phyloP scores from a whole-genome alignment of 805 yeast species.

The Sungouiella thailandica region DNA sequence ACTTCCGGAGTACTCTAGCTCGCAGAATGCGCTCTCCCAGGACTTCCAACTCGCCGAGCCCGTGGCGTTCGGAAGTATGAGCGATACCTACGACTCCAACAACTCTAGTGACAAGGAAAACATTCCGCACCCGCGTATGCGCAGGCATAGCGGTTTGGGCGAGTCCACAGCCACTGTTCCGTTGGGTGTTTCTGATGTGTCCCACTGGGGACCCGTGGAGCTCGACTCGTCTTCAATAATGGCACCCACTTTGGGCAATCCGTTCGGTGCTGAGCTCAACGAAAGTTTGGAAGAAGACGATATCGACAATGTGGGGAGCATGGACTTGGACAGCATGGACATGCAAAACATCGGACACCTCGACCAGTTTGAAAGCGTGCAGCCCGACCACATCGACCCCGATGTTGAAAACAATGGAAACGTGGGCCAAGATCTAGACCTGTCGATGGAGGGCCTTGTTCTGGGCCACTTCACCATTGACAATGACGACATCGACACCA shows the following conservation, averaged over 20 bases:
- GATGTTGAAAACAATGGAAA: too few relatives aligned
- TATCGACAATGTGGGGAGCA: conserved; percentile 2
- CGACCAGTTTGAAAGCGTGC: too few relatives aligned
- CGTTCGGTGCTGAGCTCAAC: too few relatives aligned
- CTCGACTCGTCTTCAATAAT: too few relatives aligned
- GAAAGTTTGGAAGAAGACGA: conserved; percentile 9
- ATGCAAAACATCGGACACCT: too few relatives aligned
- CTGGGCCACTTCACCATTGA: conserved; percentile 14
- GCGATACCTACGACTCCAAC: conserved; percentile 6
- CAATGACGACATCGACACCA: conserved; percentile 3
- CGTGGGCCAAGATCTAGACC: conserved; percentile 3
- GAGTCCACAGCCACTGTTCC: not conserved
- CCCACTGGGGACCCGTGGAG: too few relatives aligned
- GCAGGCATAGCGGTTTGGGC: not conserved
- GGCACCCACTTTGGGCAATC: not conserved
- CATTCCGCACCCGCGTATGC: not conserved
- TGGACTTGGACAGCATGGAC: too few relatives aligned
- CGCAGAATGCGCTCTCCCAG: not conserved
- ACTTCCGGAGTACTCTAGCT: conserved; percentile 7
- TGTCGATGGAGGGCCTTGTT: conserved; percentile 6
- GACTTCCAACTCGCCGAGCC: conserved; percentile 12
- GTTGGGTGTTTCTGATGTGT: too few relatives aligned
- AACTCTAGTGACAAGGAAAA: conserved; percentile 12
- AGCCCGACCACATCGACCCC: not conserved
- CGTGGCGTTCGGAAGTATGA: conserved; percentile 11